Base-by-base conservation (phyloP, 306 rosid genomes). In the Dalbergia oliveri region DNA sequence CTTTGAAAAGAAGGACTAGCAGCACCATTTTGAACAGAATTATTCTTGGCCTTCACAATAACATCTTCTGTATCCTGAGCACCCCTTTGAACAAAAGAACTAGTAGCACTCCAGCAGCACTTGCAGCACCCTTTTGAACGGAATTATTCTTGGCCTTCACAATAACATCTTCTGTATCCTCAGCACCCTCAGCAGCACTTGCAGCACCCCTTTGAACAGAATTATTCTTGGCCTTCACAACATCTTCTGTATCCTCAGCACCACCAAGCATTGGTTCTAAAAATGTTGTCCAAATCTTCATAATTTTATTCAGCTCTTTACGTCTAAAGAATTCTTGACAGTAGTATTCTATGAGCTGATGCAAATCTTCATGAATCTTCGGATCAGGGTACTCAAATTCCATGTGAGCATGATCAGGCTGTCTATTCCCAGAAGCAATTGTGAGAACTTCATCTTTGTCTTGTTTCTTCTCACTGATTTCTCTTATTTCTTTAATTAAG, bases 251-350 rank as follows among this genome's bases (percentile, higher is more conserved):
- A 86, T 91, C 92, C 73, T 90, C 97, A 21, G 88, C 92, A 47
- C 88, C 91, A 78, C 91, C 90, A 58, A 90, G 89, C 82, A 90
- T 54, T 66, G 94, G 94, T 82, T 88, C 94, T 11, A 92, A 68
- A 66, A 92, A 90, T 41, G 90, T 88, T 66, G 92, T 88, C 97
- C 97, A 92, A 53, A 92, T 83, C 91, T 89, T 90, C 97, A 88
- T 85, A 33, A 92, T 89, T 82, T 87, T 92, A 77, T 88, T 94
- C 81, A 88, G 84, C 74, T 88, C 90, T 73, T 90, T 94, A 0
- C 90, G 82, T 3, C 92, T 85, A 65, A 92, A 92, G 78, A 92
- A 90, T 87, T 92, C 94, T 79, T 90, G 91, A 81, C 92, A 90
- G 7, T 94, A 92, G 76, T 87, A 92, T 69, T 90, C 90, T 26